These are phyloP conservation scores for Mariannaea sp. DNA, from an alignment of 2,329 filamentous ascomycete genomes.

Conservation along the genomic window DNA sequence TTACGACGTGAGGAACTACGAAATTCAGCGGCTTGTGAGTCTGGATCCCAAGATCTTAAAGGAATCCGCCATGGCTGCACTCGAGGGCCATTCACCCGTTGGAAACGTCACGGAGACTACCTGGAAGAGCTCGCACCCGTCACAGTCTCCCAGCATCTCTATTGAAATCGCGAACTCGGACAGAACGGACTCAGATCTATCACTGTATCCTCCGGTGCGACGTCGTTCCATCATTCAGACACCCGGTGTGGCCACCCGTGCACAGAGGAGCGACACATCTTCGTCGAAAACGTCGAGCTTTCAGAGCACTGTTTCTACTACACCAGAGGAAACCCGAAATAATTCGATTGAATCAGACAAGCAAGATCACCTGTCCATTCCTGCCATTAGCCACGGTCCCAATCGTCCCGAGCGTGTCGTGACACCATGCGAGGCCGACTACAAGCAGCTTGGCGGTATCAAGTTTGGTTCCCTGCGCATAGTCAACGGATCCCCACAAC, in stretches of 20 bases:
- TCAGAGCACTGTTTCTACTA: conserved; percentile 46
- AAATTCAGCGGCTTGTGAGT: conserved; percentile 23
- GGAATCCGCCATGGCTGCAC: conserved; percentile 21
- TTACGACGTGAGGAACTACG: conserved; percentile 27
- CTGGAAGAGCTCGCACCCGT: conserved; percentile 27
- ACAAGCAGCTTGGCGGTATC: conserved; percentile 64
- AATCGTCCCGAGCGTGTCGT: conserved; percentile 35
- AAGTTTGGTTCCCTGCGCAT: conserved; percentile 67
- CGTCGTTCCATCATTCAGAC: conserved; percentile 54
- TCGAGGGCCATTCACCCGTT: conserved; percentile 20
- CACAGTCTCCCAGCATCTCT: conserved; percentile 21
- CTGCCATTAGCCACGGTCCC: conserved; percentile 26
- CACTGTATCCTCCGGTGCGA: conserved; percentile 53
- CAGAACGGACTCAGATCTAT: conserved; percentile 52
- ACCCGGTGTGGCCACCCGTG: conserved; percentile 56
- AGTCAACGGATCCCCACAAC: conserved; percentile 61
- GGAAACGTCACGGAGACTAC: conserved; percentile 31
- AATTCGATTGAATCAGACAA: conserved; percentile 47
- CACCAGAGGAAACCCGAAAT: conserved; percentile 45
- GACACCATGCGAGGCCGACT: conserved; percentile 58
- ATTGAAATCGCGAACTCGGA: conserved; percentile 45
- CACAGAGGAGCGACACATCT: conserved; percentile 30
- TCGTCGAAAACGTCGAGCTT: conserved; percentile 40
- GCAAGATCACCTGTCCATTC: conserved; percentile 44
- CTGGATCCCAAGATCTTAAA: conserved; percentile 22